A percentile compares a stretch with the other conserved stretches of the same genome.
Conservation (phyloP, 495 filamentous ascomycete genomes). For the Penicillium subrubescens region DNA sequence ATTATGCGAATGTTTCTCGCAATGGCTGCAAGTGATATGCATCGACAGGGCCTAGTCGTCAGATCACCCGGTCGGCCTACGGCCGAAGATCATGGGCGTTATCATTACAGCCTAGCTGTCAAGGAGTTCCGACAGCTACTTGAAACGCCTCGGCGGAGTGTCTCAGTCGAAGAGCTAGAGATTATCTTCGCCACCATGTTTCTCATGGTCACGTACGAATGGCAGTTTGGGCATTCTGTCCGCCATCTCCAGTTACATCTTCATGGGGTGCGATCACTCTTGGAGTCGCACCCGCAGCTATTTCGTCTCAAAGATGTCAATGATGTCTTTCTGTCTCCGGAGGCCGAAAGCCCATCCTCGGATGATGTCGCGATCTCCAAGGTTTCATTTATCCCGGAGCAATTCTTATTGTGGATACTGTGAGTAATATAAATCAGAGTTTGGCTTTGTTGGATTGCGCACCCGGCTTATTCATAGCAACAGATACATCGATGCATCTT, state of each 20-base stretch:
- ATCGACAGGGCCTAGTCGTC: slow-evolving; percentile 37
- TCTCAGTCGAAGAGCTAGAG: slow-evolving; percentile 37
- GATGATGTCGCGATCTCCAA: slow-evolving; percentile 20
- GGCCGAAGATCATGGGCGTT: slow-evolving; percentile 41
- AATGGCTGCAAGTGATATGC: slow-evolving; percentile 44
- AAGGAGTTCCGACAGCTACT: slow-evolving; percentile 47
- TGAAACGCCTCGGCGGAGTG: slow-evolving; percentile 32
- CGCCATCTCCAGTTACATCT: slow-evolving; percentile 46
- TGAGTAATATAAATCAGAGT: slow-evolving; percentile 14
- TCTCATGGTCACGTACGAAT: slow-evolving; percentile 46
- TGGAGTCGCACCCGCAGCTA: slow-evolving; percentile 42
- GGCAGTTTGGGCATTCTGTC: slow-evolving; percentile 46
- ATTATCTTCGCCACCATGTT: slow-evolving; percentile 48
- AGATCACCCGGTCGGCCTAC: slow-evolving; percentile 36
- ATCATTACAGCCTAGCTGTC: slow-evolving; percentile 45
- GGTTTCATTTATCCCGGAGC: slow-evolving; percentile 44
- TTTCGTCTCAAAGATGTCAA: slow-evolving; percentile 41
- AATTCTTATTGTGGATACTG: slow-evolving; percentile 46
- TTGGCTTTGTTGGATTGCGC: background rate
- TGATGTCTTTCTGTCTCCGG: slow-evolving; percentile 34
- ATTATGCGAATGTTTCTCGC: slow-evolving; percentile 51
- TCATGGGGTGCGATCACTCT: slow-evolving; percentile 42
- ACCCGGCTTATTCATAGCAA: background rate
- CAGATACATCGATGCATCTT: slow-evolving; percentile 45
- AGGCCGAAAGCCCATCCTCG: slow-evolving; percentile 8